Percentiles rank a stretch among this genome's conserved stretches.
Evolutionary conservation across 2,329 filamentous ascomycete genomes (phyloP).

Genomic region (Rutstroemia sp.): DNA sequence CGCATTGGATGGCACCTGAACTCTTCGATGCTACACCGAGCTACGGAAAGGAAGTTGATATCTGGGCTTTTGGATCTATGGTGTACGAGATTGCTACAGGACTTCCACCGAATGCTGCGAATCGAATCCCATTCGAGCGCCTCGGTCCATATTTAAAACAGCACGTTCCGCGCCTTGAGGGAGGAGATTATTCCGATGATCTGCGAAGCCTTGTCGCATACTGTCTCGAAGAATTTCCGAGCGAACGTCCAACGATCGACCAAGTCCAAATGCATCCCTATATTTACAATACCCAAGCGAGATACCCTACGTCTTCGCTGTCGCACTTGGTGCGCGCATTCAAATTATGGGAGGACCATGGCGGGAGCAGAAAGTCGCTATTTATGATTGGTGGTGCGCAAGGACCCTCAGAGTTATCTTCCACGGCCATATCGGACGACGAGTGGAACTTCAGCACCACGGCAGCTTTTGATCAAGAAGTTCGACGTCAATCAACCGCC

Average conservation of each 20-base stretch:
- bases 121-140: slow-evolving; percentile 40
- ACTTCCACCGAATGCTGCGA: slow-evolving; percentile 59
- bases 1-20: slow-evolving; percentile 83
- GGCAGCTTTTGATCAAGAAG: slow-evolving; percentile 52
- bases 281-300: slow-evolving; percentile 52
- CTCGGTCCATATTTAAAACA: slow-evolving; percentile 50
- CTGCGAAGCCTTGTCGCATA: slow-evolving; percentile 66
- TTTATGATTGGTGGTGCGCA: slow-evolving; percentile 55
- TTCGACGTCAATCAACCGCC: slow-evolving; percentile 43
- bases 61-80: slow-evolving; percentile 80
- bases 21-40: slow-evolving; percentile 57
- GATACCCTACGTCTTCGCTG: slow-evolving; percentile 57
- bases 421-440: slow-evolving; percentile 40
- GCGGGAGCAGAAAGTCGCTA: slow-evolving; percentile 60
- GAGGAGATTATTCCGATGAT: slow-evolving; percentile 60
- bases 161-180: slow-evolving; percentile 61
- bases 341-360: slow-evolving; percentile 67
- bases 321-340: slow-evolving; percentile 63
- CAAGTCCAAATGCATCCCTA: slow-evolving; percentile 64
- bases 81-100: slow-evolving; percentile 76
- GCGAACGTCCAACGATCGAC: slow-evolving; percentile 61
- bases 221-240: slow-evolving; percentile 62
- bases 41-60: slow-evolving; percentile 68
- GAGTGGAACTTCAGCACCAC: slow-evolving; percentile 65
- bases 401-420: slow-evolving; percentile 32